Base-by-base conservation (phyloP, 164 flowering plant genomes). In the Pachysandra terminalis region DNA sequence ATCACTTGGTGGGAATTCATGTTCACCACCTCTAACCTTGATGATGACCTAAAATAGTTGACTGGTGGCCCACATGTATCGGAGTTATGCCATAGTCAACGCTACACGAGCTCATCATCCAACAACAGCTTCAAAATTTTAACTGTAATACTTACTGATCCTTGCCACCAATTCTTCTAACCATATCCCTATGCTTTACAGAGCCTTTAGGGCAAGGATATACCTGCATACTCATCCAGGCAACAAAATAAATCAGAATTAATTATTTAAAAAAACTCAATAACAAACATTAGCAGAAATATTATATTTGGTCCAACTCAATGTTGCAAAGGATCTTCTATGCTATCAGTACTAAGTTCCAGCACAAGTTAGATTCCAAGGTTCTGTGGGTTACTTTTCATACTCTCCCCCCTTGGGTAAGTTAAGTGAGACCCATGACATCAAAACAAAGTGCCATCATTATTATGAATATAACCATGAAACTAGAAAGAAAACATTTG, bases 201-300 rank as follows among this genome's bases (percentile, higher is more conserved):
- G 96, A 90, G 51, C 96, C 92, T 78, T 90, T 90, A 40, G 92
- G 96, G 66, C 92, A 90, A 70, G 96, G 96, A 80, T 80, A 90
- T 37, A 90, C 80, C 96, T 90, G 79, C 72, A 73, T n/a, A 65
- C 49, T 16, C 57, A 49, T 32, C 63, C 7, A 61, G 35, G 24
- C 61, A 73, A 26, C 10, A 70, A 40, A 21, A 17, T 41, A 19
- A 64, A 54, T 35, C 51, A 68, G 4, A 14, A 55, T 22, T 26
- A 15, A 1, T 35, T 28, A 67, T 55, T 13, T 28, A 61, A 24
- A 19, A 54, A 60, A 16, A 24, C 48, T 37, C 17, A 45, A 45
- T 5, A 15, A 12, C 51, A 45, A 45, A 13, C 51, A 45, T 10
- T 12, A 5, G 15, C 15, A 45, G 17, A 15, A 45, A 45, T 3